phyloP scores from a whole-genome alignment of 2,329 filamentous ascomycete species.

The Ophiocordyceps camponoti-leonardi region DNA sequence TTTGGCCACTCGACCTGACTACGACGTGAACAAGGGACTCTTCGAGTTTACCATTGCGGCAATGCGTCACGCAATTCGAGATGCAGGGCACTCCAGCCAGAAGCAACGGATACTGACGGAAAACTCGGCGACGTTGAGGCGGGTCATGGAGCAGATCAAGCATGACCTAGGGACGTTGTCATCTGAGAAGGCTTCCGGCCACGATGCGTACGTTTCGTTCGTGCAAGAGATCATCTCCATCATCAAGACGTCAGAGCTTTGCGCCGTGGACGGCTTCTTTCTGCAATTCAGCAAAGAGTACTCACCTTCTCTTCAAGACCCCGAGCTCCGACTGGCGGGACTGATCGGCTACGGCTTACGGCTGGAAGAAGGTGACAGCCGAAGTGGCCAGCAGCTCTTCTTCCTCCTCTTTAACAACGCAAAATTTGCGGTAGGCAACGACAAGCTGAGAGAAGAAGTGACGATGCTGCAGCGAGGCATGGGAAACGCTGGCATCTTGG shows the following conservation, averaged over 20 bases:
- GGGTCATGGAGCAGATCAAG: conserved; percentile 37
- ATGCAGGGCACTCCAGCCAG: conserved; percentile 16
- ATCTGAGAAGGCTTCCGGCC: conserved; percentile 18
- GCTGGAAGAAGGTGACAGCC: conserved; percentile 31
- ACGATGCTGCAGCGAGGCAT: conserved; percentile 29
- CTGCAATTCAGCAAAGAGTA: conserved; percentile 38
- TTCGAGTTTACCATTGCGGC: conserved; percentile 30
- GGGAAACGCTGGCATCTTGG: conserved; percentile 22
- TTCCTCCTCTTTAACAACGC: conserved; percentile 40
- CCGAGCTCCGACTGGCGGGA: conserved; percentile 35
- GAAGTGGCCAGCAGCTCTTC: conserved; percentile 31
- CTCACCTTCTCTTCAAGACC: conserved; percentile 35
- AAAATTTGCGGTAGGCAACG: conserved; percentile 33
- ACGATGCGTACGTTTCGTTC: conserved; percentile 31
- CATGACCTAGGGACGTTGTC: conserved; percentile 24
- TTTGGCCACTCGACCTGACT: conserved; percentile 23
- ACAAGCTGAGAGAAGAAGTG: conserved; percentile 28
- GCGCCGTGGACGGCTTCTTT: conserved; percentile 36
- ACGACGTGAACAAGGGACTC: conserved; percentile 27
- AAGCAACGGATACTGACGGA: conserved; percentile 18
- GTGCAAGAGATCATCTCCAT: conserved; percentile 32
- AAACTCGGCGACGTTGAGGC: conserved; percentile 24
- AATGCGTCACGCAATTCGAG: conserved; percentile 31
- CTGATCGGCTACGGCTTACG: conserved; percentile 39
- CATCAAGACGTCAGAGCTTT: conserved; percentile 35